Evolutionary conservation across 129 eudicot species (phyloP).

Genomic region (Calendula officinalis): DNA sequence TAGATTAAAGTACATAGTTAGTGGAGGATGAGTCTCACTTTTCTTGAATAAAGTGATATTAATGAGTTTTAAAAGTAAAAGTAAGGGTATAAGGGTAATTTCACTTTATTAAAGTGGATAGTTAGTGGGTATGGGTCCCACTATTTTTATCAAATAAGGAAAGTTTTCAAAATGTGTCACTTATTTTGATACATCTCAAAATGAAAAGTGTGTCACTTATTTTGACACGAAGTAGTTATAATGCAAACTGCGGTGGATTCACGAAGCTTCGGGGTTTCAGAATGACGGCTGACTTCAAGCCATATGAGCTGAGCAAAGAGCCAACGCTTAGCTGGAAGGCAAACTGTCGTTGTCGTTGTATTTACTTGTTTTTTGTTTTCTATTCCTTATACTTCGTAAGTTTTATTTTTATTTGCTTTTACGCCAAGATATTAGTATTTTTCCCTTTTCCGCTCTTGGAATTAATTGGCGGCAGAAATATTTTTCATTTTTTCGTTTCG

Average conservation of each 20-base stretch:
- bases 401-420: constrained; percentile 3
- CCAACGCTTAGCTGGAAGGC: constrained; percentile 34
- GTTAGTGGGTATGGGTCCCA: too few species aligned
- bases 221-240: too few species aligned
- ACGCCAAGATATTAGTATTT: neutral
- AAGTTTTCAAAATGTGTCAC: too few species aligned
- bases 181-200: too few species aligned
- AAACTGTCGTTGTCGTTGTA: constrained; percentile 19
- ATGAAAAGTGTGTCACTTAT: too few species aligned
- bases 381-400: neutral
- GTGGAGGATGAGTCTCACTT: too few species aligned
- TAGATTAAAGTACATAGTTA: too few species aligned
- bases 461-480: constrained; percentile 18
- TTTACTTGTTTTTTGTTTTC: constrained; percentile 2
- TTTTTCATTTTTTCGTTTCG: neutral
- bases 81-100: too few species aligned
- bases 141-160: too few species aligned
- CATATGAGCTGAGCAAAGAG: constrained; percentile 14
- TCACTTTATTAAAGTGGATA: too few species aligned
- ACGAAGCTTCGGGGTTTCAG: constrained; percentile 26
- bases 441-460: constrained; percentile 6
- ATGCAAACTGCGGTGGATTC: constrained; percentile 34
- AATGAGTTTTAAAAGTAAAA: too few species aligned
- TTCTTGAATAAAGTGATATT: too few species aligned
- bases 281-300: neutral